phyloP scores from a whole-genome alignment of 192 early-diverging fungal genomes.

The Podila clonocystis region DNA sequence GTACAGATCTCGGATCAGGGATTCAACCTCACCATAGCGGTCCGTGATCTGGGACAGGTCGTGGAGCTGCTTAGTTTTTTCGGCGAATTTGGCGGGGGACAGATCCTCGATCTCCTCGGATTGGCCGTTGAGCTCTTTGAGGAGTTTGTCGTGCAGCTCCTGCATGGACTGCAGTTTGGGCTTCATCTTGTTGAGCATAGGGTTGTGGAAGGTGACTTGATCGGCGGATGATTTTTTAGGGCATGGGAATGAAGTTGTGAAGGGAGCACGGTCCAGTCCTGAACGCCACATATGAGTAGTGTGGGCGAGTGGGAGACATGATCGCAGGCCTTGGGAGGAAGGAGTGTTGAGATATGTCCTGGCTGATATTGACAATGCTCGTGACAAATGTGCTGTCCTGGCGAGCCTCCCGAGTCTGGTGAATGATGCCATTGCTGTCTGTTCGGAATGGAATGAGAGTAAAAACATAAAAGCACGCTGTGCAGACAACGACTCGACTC shows the following conservation, averaged over 20 bases:
- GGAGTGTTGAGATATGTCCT: too few species aligned
- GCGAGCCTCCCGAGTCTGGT: too few species aligned
- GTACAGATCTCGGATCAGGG: constrained; percentile 17
- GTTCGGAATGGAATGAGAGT: too few species aligned
- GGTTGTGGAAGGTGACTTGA: constrained; percentile 20
- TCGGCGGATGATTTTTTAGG: background rate
- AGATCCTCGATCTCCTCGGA: constrained; percentile 15
- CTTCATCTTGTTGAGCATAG: constrained; percentile 50
- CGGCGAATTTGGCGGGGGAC: constrained; percentile 32
- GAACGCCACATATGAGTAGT: background rate
- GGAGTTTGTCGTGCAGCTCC: constrained; percentile 35
- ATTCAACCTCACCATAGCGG: constrained; percentile 24
- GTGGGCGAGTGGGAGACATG: too few species aligned
- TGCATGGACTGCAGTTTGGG: constrained; percentile 44
- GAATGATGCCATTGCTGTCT: too few species aligned
- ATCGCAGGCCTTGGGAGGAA: too few species aligned
- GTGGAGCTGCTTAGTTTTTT: constrained; percentile 46
- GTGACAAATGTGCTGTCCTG: too few species aligned
- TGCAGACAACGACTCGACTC: too few species aligned
- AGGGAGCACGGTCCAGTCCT: background rate
- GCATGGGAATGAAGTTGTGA: background rate
- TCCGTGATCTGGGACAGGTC: constrained; percentile 42
- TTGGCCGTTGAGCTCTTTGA: constrained; percentile 42
- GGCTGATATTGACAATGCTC: too few species aligned
- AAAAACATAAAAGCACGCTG: too few species aligned